Evolutionary conservation across 2,329 filamentous ascomycete species (phyloP), one percentile per base, ranked within the genome.

Genomic region (Tolypocladium tropicale): DNA sequence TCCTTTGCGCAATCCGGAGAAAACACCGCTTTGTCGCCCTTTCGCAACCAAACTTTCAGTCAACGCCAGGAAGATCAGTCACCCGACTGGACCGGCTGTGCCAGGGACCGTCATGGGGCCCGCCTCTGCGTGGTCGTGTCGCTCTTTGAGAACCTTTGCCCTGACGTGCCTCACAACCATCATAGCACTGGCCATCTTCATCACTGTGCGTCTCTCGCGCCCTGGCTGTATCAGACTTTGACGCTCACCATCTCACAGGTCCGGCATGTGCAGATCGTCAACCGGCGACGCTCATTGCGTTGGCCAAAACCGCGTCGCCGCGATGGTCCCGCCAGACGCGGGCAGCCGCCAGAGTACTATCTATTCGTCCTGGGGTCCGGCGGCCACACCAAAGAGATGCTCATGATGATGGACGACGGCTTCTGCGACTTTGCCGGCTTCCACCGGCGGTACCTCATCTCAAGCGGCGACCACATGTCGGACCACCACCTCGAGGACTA

Each of bases 331-430:
- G 6, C 28, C 10, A 21, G 0, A 0, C 46, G 18, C 6, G 18
- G 30, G n/a, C 48, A 11, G 18, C 43, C 41, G 16, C 30, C 48
- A 4, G 72, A 73, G 30, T 81, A 92, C 69, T 76, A 91, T 55
- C 76, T 95, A 34, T 81, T 95, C 60, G 85, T 97, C 30, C 86
- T 97, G 28, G 94, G 94, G 54, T 95, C 89, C 3, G 94, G 94
- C 34, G 94, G 94, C 1, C 94, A 99, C 72, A 96, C 94, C 0
- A 86, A 90, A 52, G 94, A 99, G 72, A 95, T 99, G 88, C 78
- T 96, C 60, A 84, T 87, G 65, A 88, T 96, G 76, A 82, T 99
- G 63, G 76, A 77, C 56, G 75, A 77, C 62, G 81, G 79, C 61
- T 81, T 80, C 65, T 76, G 75, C 57, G 72, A 72, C 41, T 77